A percentile compares a stretch with the other conserved stretches of the same genome.
These are phyloP conservation scores for Claviceps purpurea DNA, from an alignment of 2,329 filamentous ascomycete species.

Conservation along the genomic window DNA sequence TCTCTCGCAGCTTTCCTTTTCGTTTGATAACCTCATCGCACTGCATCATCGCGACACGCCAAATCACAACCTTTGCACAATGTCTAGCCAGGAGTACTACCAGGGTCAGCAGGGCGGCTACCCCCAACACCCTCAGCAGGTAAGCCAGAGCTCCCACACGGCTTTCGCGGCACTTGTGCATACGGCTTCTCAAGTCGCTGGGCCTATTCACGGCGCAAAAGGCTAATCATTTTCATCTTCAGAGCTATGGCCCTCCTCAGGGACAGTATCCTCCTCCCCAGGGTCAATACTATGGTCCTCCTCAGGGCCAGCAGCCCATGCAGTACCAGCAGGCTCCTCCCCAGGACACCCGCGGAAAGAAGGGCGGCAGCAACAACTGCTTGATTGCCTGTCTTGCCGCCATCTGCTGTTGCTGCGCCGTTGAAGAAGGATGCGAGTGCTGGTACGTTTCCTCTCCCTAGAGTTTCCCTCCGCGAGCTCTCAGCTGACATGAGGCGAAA, in stretches of 20 bases:
- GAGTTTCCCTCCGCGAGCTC: not conserved
- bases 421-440: slow-evolving; percentile 37
- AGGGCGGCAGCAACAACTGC: slow-evolving; percentile 26
- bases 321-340: slow-evolving; percentile 27
- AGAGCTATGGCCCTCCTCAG: slow-evolving; percentile 19
- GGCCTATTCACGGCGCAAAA: not conserved
- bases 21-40: not conserved
- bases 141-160: slow-evolving; percentile 14
- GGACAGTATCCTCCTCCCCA: slow-evolving; percentile 21
- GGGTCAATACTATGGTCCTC: slow-evolving; percentile 18
- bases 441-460: slow-evolving; percentile 22
- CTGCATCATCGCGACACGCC: not conserved
- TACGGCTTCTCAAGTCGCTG: no score
- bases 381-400: slow-evolving; percentile 33
- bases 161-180: no score
- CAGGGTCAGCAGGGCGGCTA: slow-evolving; percentile 21
- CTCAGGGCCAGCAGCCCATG: slow-evolving; percentile 27
- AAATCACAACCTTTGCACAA: slow-evolving; percentile 8
- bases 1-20: not conserved
- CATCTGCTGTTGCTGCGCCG: slow-evolving; percentile 37
- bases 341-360: slow-evolving; percentile 15
- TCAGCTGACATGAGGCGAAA: not conserved
- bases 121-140: slow-evolving; percentile 26
- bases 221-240: slow-evolving; percentile 1
- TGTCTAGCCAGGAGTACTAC: slow-evolving; percentile 31